Conservation (phyloP, 2,329 filamentous ascomycete species). For the Plectosphaerella cucumerina region DNA sequence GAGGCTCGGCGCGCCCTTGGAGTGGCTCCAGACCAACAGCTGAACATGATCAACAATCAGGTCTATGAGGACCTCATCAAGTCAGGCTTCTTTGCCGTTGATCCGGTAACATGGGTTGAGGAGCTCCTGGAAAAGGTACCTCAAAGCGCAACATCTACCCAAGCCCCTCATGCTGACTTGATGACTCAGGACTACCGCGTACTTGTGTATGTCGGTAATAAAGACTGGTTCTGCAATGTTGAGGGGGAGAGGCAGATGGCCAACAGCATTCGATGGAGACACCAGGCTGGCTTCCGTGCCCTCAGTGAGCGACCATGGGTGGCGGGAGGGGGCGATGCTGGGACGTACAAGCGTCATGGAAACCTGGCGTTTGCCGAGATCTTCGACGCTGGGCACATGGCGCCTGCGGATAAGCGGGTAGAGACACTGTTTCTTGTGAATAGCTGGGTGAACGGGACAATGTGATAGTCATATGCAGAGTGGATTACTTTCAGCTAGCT, state of each 20-base stretch:
- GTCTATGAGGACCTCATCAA: neutral
- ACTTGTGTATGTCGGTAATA: slow-evolving; percentile 4
- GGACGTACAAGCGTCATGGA: neutral
- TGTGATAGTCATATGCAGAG: neutral
- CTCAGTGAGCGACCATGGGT: neutral
- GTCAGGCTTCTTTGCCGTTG: neutral
- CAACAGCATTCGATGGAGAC: slow-evolving; percentile 2
- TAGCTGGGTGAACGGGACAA: neutral
- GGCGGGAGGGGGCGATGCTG: neutral
- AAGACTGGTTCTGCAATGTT: slow-evolving; percentile 3
- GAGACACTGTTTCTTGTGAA: slow-evolving; percentile 1
- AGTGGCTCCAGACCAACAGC: neutral
- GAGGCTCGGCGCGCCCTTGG: neutral
- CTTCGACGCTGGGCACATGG: slow-evolving; percentile 4
- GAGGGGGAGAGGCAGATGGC: slow-evolving; percentile 2
- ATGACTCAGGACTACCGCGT: neutral
- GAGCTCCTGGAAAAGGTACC: neutral
- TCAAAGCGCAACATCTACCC: neutral
- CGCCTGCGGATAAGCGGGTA: neutral
- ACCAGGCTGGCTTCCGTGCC: neutral
- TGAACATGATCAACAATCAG: neutral
- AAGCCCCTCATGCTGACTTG: too few species aligned
- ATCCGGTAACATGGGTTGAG: neutral
- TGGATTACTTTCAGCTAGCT: too few species aligned
- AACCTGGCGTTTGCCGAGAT: slow-evolving; percentile 2